Conservation (phyloP, 2,329 filamentous ascomycete genomes). For the Fusarium xyrophilum region DNA sequence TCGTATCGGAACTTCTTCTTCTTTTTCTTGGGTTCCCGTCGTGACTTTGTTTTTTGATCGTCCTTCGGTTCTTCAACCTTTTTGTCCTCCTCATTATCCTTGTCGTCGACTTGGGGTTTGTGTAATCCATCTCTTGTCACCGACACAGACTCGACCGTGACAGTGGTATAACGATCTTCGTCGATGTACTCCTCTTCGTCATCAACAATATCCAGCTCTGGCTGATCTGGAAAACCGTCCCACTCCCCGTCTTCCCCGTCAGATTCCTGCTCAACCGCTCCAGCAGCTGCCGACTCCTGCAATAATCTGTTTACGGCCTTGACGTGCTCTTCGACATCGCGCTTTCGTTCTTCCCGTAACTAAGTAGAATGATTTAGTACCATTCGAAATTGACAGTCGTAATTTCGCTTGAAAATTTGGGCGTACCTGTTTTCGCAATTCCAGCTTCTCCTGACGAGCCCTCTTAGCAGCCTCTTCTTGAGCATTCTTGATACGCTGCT, state of each 20-base stretch:
- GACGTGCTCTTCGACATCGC: conserved; percentile 83
- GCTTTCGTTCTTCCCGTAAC: conserved; percentile 83
- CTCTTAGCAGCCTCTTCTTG: conserved; percentile 80
- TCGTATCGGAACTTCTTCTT: conserved; percentile 95
- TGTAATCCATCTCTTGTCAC: conserved; percentile 76
- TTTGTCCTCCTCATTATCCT: conserved; percentile 49
- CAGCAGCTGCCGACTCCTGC: conserved; percentile 60
- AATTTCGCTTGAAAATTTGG: not conserved
- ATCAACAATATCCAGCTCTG: conserved; percentile 64
- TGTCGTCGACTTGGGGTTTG: conserved; percentile 53
- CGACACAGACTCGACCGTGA: conserved; percentile 89
- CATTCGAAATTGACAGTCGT: not conserved
- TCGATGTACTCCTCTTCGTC: conserved; percentile 95
- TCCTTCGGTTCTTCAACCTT: conserved; percentile 40
- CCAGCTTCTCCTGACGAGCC: conserved; percentile 78
- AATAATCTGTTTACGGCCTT: conserved; percentile 76
- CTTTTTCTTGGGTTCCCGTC: conserved; percentile 70
- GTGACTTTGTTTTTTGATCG: conserved; percentile 43
- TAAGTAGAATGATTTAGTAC: conserved; percentile 49
- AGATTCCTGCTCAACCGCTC: conserved; percentile 51
- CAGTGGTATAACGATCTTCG: conserved; percentile 93
- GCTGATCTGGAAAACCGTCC: conserved; percentile 67
- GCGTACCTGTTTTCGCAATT: conserved; percentile 75
- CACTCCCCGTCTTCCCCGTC: conserved; percentile 63
- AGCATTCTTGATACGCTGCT: conserved; percentile 82